Percentiles rank a stretch among this genome's conserved stretches.
Evolutionary conservation across 768 basidiomycete species (phyloP).

Genomic region (Hygrophorus pudorinus): DNA sequence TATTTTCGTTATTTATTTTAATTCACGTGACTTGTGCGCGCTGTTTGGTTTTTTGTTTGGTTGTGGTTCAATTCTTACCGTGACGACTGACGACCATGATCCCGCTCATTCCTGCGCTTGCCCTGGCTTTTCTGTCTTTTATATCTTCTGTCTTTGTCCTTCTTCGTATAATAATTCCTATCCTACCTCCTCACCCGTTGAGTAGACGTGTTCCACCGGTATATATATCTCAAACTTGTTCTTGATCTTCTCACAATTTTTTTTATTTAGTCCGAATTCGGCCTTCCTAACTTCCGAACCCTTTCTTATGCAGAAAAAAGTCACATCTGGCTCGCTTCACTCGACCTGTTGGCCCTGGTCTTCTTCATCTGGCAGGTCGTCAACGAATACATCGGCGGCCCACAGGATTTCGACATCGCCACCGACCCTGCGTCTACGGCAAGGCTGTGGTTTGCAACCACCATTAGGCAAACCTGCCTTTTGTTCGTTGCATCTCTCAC

Average conservation of each 20-base stretch:
- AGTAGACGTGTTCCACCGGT: slow-evolving; percentile 70
- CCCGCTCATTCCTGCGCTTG: slow-evolving; percentile 56
- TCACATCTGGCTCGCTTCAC: slow-evolving; percentile 62
- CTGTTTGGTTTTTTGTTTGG: background rate
- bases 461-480: slow-evolving; percentile 59
- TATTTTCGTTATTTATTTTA: too few species aligned
- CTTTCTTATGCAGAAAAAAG: slow-evolving; percentile 61
- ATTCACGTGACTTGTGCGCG: too few species aligned
- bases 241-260: slow-evolving; percentile 11
- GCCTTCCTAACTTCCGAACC: slow-evolving; percentile 56
- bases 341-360: slow-evolving; percentile 52
- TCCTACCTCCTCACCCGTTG: slow-evolving; percentile 63
- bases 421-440: slow-evolving; percentile 43
- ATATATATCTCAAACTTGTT: slow-evolving; percentile 21
- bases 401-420: slow-evolving; percentile 33
- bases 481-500: slow-evolving; percentile 51
- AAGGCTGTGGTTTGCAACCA: slow-evolving; percentile 61
- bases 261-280: slow-evolving; percentile 57
- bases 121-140: slow-evolving; percentile 63
- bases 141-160: slow-evolving; percentile 65
- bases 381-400: slow-evolving; percentile 37
- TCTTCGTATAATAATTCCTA: slow-evolving; percentile 65
- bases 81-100: slow-evolving; percentile 30
- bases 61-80: slow-evolving; percentile 11
- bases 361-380: slow-evolving; percentile 62